Percentiles rank a stretch among this genome's conserved stretches.
phyloP scores from a whole-genome alignment of 768 basidiomycete species.

The Amanita fuliginea region DNA sequence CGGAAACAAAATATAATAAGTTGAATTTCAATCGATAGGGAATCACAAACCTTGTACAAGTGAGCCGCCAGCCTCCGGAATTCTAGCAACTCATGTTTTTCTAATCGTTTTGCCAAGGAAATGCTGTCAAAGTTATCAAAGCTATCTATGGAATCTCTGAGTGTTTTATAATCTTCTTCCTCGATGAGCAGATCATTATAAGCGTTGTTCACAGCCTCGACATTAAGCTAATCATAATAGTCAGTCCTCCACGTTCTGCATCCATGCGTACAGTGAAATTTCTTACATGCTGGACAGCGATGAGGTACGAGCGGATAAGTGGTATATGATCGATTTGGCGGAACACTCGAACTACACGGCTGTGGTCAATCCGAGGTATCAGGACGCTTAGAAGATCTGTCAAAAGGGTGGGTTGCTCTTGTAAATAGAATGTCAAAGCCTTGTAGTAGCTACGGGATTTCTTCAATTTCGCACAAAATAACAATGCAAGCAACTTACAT shows the following conservation, averaged over 20 bases:
- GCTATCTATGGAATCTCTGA: conserved; percentile 95
- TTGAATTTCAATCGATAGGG: background rate
- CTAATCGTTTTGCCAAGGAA: conserved; percentile 72
- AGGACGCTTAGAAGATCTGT: conserved; percentile 90
- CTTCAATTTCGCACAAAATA: conserved; percentile 6
- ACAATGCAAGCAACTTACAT: conserved; percentile 42
- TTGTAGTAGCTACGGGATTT: conserved; percentile 71
- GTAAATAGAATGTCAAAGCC: conserved; percentile 86
- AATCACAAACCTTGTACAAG: conserved; percentile 70
- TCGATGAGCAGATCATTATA: conserved; percentile 98
- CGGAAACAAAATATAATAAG: background rate
- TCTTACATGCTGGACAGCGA: conserved; percentile 87
- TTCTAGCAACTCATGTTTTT: conserved; percentile 86
- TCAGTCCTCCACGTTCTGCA: background rate
- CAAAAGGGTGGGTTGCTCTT: conserved; percentile 86
- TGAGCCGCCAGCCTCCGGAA: conserved; percentile 93
- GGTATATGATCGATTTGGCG: conserved; percentile 91
- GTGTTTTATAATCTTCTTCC: conserved; percentile 97
- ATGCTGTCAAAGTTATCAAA: conserved; percentile 98
- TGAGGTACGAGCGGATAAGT: conserved; percentile 91
- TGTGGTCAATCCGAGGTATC: conserved; percentile 90
- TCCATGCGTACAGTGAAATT: background rate
- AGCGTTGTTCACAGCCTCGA: conserved; percentile 95
- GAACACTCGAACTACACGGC: conserved; percentile 94
- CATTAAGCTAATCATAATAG: conserved; percentile 55